Evolutionary conservation across 2,329 filamentous ascomycete genomes (phyloP), one percentile per base, ranked within the genome.

Genomic region (Xylariaceae sp.): DNA sequence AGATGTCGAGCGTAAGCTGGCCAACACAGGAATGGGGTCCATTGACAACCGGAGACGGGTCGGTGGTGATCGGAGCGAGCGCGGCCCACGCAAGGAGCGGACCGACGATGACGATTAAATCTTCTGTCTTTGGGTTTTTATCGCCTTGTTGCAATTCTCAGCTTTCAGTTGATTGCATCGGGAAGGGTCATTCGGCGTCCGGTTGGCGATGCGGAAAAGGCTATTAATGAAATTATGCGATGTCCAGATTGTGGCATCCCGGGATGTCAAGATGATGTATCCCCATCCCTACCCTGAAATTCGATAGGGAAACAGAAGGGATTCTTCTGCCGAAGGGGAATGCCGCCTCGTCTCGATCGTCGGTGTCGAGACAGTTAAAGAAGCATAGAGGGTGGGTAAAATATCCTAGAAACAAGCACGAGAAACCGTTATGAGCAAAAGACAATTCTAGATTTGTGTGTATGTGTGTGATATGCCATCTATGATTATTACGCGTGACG

Each of bases 1-100:
- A 62, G 81, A 85, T 62, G 64, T 78, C 16, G 84, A 88, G 67
- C 73, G 79, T 54, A 85, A 85, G 67, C 58, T 79, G 36, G 66
- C 67, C 41, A 69, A 62, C 40, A 60, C 62, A 14, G 61, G 62
- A 23, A 36, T 68, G 34, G 59, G 64, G 45, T 54, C 59, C 12
- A 56, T 60, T 31, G 57, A 57, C n/a, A n/a, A n/a, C 24, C 61
- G 61, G 28, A 51, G 50, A 43, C 51, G 54, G 36, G 49, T 50
- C 26, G 50, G 38, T 19, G 40, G 48, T 23, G 49, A 53, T 21
- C 52, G 54, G 15, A 48, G 40, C 30, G 57, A 61, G 37, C 55
- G 58, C 27, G 54, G 53, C 31, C 59, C 62, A 41, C 59, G 59
- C 34, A 61, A 62, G 60, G 67, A 73, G 60, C 62, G 71, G 51